Evolutionary conservation across 2,329 filamentous ascomycete species (phyloP).

Genomic region (Proliferodiscus dingleyae): DNA sequence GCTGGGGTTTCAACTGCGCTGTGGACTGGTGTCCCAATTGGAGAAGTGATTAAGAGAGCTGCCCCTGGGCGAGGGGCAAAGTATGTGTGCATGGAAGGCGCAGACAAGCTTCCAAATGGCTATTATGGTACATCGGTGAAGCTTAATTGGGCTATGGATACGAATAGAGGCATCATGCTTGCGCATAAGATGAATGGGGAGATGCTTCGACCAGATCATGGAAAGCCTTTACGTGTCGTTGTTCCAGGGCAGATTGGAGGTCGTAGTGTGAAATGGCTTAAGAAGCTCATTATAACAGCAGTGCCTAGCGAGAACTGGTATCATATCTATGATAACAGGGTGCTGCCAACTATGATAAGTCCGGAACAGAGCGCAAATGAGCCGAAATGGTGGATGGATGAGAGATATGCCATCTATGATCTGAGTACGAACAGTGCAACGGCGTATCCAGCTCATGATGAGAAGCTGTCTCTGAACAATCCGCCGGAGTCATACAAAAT

Average conservation of each 20-base stretch:
- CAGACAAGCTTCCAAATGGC: constrained; percentile 82
- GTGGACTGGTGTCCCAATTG: constrained; percentile 78
- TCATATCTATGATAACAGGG: constrained; percentile 88
- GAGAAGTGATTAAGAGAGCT: constrained; percentile 64
- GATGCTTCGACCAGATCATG: constrained; percentile 74
- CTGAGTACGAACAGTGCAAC: constrained; percentile 82
- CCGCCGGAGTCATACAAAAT: constrained; percentile 54
- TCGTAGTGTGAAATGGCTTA: constrained; percentile 90
- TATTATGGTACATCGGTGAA: constrained; percentile 86
- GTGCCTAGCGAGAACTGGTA: constrained; percentile 89
- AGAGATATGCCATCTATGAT: constrained; percentile 89
- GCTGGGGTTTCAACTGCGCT: constrained; percentile 82
- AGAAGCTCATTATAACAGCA: constrained; percentile 71
- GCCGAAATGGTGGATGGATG: constrained; percentile 77
- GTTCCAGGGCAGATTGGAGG: constrained; percentile 91
- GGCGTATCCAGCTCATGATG: constrained; percentile 74
- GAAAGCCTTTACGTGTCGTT: constrained; percentile 74
- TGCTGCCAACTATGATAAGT: constrained; percentile 79
- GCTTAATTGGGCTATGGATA: constrained; percentile 82
- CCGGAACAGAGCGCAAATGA: constrained; percentile 74
- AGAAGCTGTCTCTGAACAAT: constrained; percentile 50
- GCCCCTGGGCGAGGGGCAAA: constrained; percentile 64
- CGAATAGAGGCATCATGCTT: constrained; percentile 77
- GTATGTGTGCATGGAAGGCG: constrained; percentile 89
- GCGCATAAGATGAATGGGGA: constrained; percentile 91